Conservation (phyloP, 2,329 filamentous ascomycete species). For the Monosporascus sp. region DNA sequence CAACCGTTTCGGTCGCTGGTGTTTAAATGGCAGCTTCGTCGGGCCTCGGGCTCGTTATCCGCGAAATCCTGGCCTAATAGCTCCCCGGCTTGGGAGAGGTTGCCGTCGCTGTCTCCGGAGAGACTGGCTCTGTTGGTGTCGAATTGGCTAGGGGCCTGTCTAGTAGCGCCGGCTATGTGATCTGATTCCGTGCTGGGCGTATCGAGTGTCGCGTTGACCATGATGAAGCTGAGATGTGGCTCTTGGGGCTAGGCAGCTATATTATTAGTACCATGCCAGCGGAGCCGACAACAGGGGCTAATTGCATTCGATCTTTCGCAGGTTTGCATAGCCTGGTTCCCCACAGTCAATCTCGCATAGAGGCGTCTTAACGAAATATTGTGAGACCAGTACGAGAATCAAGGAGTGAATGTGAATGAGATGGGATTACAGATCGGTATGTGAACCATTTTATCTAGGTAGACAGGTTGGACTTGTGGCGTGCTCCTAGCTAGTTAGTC, state of each 20-base stretch:
- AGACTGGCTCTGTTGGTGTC: not conserved
- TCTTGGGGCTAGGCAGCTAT: not conserved
- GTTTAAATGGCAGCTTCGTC: not conserved
- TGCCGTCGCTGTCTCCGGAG: conserved; percentile 1
- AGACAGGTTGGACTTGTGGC: not conserved
- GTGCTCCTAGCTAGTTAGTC: too few species aligned
- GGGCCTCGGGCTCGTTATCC: conserved; percentile 7
- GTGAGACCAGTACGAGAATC: too few species aligned
- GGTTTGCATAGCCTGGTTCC: not conserved
- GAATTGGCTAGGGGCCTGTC: not conserved
- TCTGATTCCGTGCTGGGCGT: not conserved
- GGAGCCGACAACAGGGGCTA: not conserved
- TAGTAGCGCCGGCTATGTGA: not conserved
- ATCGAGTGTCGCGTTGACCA: not conserved
- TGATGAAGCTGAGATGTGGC: conserved; percentile 1
- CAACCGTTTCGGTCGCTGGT: conserved; percentile 6
- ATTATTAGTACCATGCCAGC: not conserved
- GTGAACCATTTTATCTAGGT: not conserved
- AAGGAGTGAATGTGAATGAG: not conserved
- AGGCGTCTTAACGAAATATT: not conserved
- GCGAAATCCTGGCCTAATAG: conserved; percentile 4
- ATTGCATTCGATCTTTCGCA: not conserved
- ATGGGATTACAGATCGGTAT: not conserved
- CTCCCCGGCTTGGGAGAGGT: conserved; percentile 7
- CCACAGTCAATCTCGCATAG: not conserved